Conservation (phyloP, 2,329 filamentous ascomycete species). For the Claviceps quebecensis region DNA sequence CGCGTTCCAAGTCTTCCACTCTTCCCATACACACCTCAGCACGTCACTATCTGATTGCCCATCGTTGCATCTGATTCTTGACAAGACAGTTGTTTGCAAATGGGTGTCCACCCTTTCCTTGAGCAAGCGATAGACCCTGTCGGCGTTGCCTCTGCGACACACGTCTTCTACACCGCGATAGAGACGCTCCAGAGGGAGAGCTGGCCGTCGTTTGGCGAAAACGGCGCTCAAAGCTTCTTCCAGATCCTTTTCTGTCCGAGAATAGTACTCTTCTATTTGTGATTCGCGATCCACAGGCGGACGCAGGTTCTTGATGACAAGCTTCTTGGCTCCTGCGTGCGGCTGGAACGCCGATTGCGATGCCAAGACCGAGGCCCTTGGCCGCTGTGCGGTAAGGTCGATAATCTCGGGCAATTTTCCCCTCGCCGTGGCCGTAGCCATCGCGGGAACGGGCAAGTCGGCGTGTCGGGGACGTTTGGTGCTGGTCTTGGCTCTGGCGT, state of each 20-base stretch:
- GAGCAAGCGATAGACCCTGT: constrained; percentile 52
- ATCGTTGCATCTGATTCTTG: constrained; percentile 34
- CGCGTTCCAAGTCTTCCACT: constrained; percentile 67
- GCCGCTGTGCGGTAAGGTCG: constrained; percentile 20
- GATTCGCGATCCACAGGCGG: constrained; percentile 39
- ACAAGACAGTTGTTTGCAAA: constrained; percentile 47
- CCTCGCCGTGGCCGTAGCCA: constrained; percentile 23
- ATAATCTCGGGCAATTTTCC: constrained; percentile 26
- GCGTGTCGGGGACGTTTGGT: constrained; percentile 20
- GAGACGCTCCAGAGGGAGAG: constrained; percentile 71
- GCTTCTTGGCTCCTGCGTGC: constrained; percentile 63
- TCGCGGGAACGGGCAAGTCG: constrained; percentile 11
- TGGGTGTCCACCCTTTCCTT: constrained; percentile 52
- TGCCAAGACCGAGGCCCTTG: constrained; percentile 3
- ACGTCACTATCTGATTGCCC: constrained; percentile 46
- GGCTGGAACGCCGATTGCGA: constrained; percentile 44
- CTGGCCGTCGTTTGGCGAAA: constrained; percentile 49
- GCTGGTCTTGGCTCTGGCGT: constrained; percentile 8
- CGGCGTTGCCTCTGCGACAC: constrained; percentile 63
- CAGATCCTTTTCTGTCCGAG: constrained; percentile 60
- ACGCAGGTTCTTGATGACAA: constrained; percentile 88
- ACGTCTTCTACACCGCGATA: constrained; percentile 87
- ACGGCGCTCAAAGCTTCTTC: constrained; percentile 59
- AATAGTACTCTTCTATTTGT: constrained; percentile 65
- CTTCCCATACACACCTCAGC: constrained; percentile 37